These are phyloP conservation scores for Ceratocystiopsis minuta DNA, from an alignment of 2,329 filamentous ascomycete genomes.

Conservation along the genomic window DNA sequence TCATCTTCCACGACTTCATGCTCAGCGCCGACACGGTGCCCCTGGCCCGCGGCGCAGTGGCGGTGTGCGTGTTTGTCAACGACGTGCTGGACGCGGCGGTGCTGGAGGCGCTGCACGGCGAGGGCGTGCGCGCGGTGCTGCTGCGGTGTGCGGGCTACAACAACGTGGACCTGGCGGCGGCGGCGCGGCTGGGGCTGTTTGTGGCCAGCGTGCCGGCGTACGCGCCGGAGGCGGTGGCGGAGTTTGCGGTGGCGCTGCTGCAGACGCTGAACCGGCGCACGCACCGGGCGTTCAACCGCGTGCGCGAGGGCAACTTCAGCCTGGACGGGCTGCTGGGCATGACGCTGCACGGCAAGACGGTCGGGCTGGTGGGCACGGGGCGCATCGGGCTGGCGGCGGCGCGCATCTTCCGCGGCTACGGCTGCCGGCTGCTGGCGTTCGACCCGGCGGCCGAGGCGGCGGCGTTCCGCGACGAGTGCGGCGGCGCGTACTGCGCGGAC, in stretches of 20 bases:
- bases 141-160: slow-evolving; percentile 53
- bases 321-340: slow-evolving; percentile 44
- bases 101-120: slow-evolving; percentile 27
- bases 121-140: slow-evolving; percentile 39
- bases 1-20: slow-evolving; percentile 40
- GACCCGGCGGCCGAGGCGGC: too few relatives aligned
- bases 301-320: slow-evolving; percentile 50
- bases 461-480: slow-evolving; percentile 24
- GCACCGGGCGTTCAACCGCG: slow-evolving; percentile 49
- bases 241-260: slow-evolving; percentile 49
- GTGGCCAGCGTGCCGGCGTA: slow-evolving; percentile 52
- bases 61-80: slow-evolving; percentile 53
- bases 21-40: slow-evolving; percentile 36
- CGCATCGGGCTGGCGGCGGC: slow-evolving; percentile 46
- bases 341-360: slow-evolving; percentile 45
- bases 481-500: slow-evolving; percentile 31
- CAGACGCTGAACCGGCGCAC: slow-evolving; percentile 51
- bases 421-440: slow-evolving; percentile 41
- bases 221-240: slow-evolving; percentile 50
- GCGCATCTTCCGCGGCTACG: slow-evolving; percentile 45
- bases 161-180: slow-evolving; percentile 42
- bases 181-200: slow-evolving; percentile 35
- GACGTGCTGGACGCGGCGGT: slow-evolving; percentile 35
- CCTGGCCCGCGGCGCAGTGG: slow-evolving; percentile 32
- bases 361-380: slow-evolving; percentile 47